Percentiles rank a stretch among this genome's conserved stretches.
Conservation (phyloP, 345 rosid species). For the Chamaenerion angustifolium region DNA sequence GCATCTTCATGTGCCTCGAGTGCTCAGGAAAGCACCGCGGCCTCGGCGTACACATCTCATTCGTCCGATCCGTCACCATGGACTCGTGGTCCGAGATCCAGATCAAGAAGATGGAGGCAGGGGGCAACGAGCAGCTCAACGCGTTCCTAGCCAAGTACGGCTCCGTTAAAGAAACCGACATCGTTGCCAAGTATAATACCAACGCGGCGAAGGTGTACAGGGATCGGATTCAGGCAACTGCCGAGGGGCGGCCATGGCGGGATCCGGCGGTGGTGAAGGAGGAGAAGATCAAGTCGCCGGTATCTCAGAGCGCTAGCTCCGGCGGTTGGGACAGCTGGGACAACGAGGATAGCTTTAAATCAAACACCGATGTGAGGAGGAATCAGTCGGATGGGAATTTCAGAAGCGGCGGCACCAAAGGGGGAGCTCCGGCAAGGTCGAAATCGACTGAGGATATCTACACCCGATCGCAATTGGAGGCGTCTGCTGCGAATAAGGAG, state of each 20-base stretch:
- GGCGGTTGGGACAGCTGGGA: constrained; percentile 89
- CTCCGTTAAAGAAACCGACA: constrained; percentile 65
- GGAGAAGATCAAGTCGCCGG: constrained; percentile 37
- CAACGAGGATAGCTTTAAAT: constrained; percentile 47
- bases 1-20: constrained; percentile 93
- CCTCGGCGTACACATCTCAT: constrained; percentile 96
- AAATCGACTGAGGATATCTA: constrained; percentile 71
- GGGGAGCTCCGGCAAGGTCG: constrained; percentile 46
- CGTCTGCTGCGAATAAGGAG: constrained; percentile 77
- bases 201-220: constrained; percentile 74
- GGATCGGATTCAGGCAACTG: constrained; percentile 72
- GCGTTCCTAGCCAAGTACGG: constrained; percentile 58
- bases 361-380: constrained; percentile 55
- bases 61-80: constrained; percentile 98
- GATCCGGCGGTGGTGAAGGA: constrained; percentile 79
- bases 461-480: constrained; percentile 64
- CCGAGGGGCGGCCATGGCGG: constrained; percentile 76
- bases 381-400: constrained; percentile 66
- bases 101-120: constrained; percentile 92
- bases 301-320: constrained; percentile 23
- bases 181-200: constrained; percentile 64
- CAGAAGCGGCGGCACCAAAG: constrained; percentile 29
- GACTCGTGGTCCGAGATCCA: constrained; percentile 99
- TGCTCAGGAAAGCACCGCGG: constrained; percentile 99
- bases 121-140: constrained; percentile 79